Evolutionary conservation across 2,329 filamentous ascomycete species (phyloP).

Genomic region (Drechslerella stenobrocha): DNA sequence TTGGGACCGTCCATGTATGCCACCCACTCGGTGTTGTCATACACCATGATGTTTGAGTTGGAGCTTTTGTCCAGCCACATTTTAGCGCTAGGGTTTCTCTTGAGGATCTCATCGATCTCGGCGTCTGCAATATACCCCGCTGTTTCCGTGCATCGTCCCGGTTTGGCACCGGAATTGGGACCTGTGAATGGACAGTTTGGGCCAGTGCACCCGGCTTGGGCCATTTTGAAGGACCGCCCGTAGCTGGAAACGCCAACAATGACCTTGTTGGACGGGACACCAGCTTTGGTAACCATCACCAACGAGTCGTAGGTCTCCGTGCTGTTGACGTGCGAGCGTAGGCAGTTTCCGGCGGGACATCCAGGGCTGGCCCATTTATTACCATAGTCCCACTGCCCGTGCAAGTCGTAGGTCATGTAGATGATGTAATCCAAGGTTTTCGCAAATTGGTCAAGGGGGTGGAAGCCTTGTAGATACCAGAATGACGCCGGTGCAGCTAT

Average conservation of each 20-base stretch:
- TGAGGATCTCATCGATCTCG: slow-evolving; percentile 53
- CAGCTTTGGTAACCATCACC: slow-evolving; percentile 40
- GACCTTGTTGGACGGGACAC: slow-evolving; percentile 54
- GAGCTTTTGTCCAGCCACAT: slow-evolving; percentile 38
- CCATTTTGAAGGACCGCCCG: slow-evolving; percentile 55
- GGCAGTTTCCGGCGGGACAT: slow-evolving; percentile 39
- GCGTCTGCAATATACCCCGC: slow-evolving; percentile 54
- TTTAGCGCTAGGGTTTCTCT: slow-evolving; percentile 18
- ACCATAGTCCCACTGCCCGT: slow-evolving; percentile 24
- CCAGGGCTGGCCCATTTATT: slow-evolving; percentile 25
- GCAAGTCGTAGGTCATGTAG: slow-evolving; percentile 29
- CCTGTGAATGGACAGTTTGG: slow-evolving; percentile 53
- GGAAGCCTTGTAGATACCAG: slow-evolving; percentile 57
- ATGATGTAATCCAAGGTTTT: slow-evolving; percentile 55
- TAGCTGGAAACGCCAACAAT: slow-evolving; percentile 55
- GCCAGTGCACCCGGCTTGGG: slow-evolving; percentile 52
- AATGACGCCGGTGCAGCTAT: slow-evolving; percentile 57
- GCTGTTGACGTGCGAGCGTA: slow-evolving; percentile 48
- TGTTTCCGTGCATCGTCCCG: slow-evolving; percentile 54
- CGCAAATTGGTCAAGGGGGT: slow-evolving; percentile 54
- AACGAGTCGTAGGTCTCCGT: slow-evolving; percentile 51
- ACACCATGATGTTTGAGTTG: slow-evolving; percentile 49
- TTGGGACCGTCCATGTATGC: slow-evolving; percentile 52
- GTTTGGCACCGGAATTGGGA: slow-evolving; percentile 49
- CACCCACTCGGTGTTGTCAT: slow-evolving; percentile 53